Base-by-base conservation (phyloP, 148 eudicot species). In the Hydrangea macrophylla region DNA sequence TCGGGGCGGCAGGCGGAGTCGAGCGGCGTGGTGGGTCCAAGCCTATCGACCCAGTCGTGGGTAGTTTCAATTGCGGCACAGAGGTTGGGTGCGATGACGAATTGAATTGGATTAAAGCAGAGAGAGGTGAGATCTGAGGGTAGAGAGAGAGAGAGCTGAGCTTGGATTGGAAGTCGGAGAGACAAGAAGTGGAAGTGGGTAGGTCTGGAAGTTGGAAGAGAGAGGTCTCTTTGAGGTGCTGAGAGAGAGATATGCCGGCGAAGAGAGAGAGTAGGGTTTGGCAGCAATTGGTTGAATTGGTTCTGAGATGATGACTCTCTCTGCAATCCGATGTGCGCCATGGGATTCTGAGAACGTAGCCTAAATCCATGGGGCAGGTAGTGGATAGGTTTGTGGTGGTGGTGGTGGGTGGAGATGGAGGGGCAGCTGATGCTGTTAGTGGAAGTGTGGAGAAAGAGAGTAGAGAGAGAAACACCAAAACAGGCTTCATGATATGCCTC, bases 201-300 rank as follows among this genome's bases (percentile, higher is more conserved):
- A 81, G 6, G 60, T 86, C 70, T 12, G 78, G 86, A 18, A 92
- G 79, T 25, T 79, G 71, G 67, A 92, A 92, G 0, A 68, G 70
- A 12, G 82, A 73, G 11, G 92, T 83, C 0, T 70, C 48, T 57
- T 79, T 81, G 15, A 92, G 90, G 67, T 76, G 68, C 25, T 71
- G 70, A 6, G 97, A 56, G 33, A 92, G 51, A 18, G 78, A 80
- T 18, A 92, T 71, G 3, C 86, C 97, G n/a, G n/a, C n/a, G 57
- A 56, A 81, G 35, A 92, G 85, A 53, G 87, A 80, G 62, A 88
- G 74, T 7, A 92, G 85, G 51, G 92, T 81, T 61, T 84, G 90
- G 70, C 92, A 88, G 63, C 97, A 92, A 23, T 40, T 53, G 45
- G 55, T 55, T 26, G 6, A 27, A 70, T 58, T 48, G 48, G 75